Conservation (phyloP, 169 alveolate genomes). For the Plasmodium inui region DNA sequence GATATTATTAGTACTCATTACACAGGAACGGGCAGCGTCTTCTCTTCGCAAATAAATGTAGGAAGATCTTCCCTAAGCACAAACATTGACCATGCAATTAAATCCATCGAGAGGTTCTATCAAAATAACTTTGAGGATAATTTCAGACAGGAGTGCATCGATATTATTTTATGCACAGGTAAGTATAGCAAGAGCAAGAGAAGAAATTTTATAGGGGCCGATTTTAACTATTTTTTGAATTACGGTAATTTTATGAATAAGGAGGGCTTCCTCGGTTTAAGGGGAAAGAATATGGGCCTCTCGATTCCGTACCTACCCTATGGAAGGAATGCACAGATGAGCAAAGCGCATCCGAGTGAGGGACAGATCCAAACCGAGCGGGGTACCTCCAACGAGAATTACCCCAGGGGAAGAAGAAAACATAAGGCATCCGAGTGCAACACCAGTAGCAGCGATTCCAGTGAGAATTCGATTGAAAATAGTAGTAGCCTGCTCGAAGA, state of each 20-base stretch:
- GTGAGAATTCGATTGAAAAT: neutral
- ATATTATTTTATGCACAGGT: conserved; percentile 84
- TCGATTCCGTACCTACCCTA: neutral
- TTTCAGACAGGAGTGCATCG: conserved; percentile 90
- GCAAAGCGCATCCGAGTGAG: neutral
- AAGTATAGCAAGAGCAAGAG: conserved; percentile 72
- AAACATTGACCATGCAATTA: conserved; percentile 88
- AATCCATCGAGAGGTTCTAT: conserved; percentile 89
- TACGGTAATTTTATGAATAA: conserved; percentile 34
- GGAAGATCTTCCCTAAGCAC: conserved; percentile 91
- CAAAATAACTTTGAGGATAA: conserved; percentile 90
- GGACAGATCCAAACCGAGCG: neutral
- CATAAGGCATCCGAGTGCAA: neutral
- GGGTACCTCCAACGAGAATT: neutral
- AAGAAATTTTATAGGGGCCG: conserved; percentile 19
- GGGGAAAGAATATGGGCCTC: neutral
- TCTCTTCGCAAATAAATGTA: conserved; percentile 92
- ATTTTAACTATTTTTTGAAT: conserved; percentile 43
- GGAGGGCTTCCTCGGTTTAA: neutral
- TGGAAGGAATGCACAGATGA: neutral
- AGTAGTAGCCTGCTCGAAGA: neutral
- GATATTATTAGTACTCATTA: conserved; percentile 91
- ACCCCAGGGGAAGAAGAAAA: neutral
- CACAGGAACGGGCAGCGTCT: conserved; percentile 95
- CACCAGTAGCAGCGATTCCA: neutral